A percentile compares a stretch with the other conserved stretches of the same genome.
Evolutionary conservation across 2,329 filamentous ascomycete species (phyloP).

Genomic region (Claviceps quebecensis): DNA sequence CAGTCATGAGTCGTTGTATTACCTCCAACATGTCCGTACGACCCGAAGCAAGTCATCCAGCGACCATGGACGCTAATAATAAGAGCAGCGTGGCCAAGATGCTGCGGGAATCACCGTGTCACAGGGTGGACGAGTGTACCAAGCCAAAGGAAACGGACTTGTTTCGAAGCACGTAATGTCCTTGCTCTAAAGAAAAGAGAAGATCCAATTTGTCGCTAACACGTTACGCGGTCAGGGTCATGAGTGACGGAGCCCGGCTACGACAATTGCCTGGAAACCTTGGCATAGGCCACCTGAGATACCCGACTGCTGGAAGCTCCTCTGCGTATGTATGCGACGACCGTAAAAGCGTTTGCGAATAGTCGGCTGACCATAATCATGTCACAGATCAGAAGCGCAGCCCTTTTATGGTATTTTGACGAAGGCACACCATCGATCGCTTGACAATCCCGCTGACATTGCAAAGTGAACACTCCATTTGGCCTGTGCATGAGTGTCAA

Average conservation of each 20-base stretch:
- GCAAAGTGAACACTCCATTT: conserved; percentile 57
- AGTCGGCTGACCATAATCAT: neutral
- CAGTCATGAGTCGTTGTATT: conserved; percentile 53
- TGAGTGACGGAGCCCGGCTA: conserved; percentile 44
- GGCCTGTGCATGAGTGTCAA: conserved; percentile 75
- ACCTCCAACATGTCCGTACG: conserved; percentile 39
- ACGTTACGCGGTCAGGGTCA: neutral
- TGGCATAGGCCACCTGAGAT: conserved; percentile 69
- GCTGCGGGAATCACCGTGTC: conserved; percentile 72
- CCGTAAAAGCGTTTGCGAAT: neutral
- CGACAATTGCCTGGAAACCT: conserved; percentile 54
- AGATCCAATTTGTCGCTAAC: conserved; percentile 21
- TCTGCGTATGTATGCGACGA: conserved; percentile 20
- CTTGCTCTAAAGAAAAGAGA: neutral
- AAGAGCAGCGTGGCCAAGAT: conserved; percentile 53
- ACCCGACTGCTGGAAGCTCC: conserved; percentile 78
- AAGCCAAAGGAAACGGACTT: conserved; percentile 54
- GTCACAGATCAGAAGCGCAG: conserved; percentile 64
- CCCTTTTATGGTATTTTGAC: conserved; percentile 52
- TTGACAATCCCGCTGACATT: neutral
- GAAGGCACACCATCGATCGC: neutral
- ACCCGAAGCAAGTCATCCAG: neutral
- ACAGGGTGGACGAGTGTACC: conserved; percentile 67
- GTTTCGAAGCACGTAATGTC: neutral
- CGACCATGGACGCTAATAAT: neutral